These are phyloP conservation scores for Lachancea kluyveri DNA, from an alignment of 805 yeast species.

Conservation along the genomic window DNA sequence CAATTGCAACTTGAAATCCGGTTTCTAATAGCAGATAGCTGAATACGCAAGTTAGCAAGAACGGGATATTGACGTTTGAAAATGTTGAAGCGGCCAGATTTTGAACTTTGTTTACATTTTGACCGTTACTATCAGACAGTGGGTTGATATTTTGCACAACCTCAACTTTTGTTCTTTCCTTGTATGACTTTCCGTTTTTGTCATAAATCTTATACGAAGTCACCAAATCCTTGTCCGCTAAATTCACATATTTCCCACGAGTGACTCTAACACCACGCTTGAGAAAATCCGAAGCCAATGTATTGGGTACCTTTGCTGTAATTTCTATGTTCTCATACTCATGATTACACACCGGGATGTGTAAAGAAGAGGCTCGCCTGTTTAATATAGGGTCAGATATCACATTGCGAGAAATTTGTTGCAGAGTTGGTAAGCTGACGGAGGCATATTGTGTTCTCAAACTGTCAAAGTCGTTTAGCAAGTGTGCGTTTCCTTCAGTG, in stretches of 20 bases:
- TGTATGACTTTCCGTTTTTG: constrained; percentile 34
- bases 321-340: constrained; percentile 40
- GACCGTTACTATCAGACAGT: no score
- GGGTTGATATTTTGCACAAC: constrained; percentile 9
- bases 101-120: no score
- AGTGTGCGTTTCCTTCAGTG: constrained; percentile 33
- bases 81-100: no score
- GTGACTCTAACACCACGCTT: constrained; percentile 41
- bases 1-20: no score
- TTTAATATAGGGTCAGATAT: no score
- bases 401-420: no score
- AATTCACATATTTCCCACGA: constrained; percentile 44
- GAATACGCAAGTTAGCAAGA: no score
- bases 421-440: constrained; percentile 27
- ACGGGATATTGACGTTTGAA: no score
- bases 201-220: constrained; percentile 39
- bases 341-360: constrained; percentile 33
- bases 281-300: constrained; percentile 41
- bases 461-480: constrained; percentile 42
- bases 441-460: constrained; percentile 41
- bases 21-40: no score
- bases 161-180: constrained; percentile 18
- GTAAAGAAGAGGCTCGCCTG: no score
- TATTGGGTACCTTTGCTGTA: constrained; percentile 34
- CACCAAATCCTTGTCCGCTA: constrained; percentile 38